Percentiles rank a stretch among this genome's conserved stretches.
phyloP scores from a whole-genome alignment of 78 protist species.

The Isochrysis galbana region DNA sequence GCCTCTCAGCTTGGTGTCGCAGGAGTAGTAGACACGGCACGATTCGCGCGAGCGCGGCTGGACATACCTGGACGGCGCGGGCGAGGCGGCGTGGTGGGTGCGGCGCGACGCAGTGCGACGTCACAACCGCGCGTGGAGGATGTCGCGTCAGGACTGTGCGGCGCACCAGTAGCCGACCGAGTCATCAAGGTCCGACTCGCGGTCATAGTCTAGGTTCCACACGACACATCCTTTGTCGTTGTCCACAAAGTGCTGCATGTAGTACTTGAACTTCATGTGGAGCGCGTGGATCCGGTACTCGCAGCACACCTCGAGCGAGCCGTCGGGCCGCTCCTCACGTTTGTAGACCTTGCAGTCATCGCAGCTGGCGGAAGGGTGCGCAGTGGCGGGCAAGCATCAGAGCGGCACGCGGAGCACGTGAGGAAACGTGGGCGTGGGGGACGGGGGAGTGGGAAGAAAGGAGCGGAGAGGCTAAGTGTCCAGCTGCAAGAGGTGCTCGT shows the following conservation, averaged over 20 bases:
- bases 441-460: too few relatives aligned
- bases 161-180: constrained; percentile 25
- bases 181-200: constrained; percentile 12
- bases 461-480: too few relatives aligned
- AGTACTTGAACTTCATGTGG: not conserved
- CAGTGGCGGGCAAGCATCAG: too few relatives aligned
- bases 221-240: not conserved
- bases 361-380: too few relatives aligned
- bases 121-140: not conserved
- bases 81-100: not conserved
- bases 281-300: not conserved
- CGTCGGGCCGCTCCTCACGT: not conserved
- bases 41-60: not conserved
- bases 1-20: not conserved
- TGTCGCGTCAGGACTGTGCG: not conserved
- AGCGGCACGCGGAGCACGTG: too few relatives aligned
- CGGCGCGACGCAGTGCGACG: not conserved
- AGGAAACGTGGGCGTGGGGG: too few relatives aligned
- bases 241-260: not conserved
- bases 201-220: not conserved
- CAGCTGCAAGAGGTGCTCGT: too few relatives aligned
- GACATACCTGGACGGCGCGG: not conserved
- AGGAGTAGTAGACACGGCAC: constrained; percentile 23
- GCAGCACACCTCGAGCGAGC: not conserved
- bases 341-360: not conserved